Conservation (phyloP, 805 yeast genomes). For the Metschnikowia kunwiensis region DNA sequence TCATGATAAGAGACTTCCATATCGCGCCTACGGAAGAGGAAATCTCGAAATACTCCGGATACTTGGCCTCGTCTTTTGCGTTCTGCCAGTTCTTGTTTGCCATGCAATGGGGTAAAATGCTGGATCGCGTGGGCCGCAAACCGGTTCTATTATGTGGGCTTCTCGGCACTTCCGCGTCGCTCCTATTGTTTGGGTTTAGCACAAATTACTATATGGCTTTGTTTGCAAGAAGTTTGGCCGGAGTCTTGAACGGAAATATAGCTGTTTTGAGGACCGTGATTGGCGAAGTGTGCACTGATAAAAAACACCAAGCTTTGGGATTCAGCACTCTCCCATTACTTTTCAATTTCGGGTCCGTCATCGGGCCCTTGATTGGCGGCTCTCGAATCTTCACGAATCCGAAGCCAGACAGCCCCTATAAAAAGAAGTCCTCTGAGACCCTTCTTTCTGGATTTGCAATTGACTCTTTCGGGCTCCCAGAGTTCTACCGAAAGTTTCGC, state of each 20-base stretch:
- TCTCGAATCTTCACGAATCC: constrained; percentile 52
- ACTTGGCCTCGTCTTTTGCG: constrained; percentile 58
- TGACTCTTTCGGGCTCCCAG: background rate
- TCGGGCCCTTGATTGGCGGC: constrained; percentile 59
- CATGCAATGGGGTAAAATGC: constrained; percentile 56
- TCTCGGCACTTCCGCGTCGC: constrained; percentile 47
- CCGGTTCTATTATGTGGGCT: constrained; percentile 51
- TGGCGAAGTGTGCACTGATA: constrained; percentile 57
- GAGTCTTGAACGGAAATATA: constrained; percentile 60
- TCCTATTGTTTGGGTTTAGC: constrained; percentile 53
- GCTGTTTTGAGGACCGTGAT: constrained; percentile 61
- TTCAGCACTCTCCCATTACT: constrained; percentile 59
- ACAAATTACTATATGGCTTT: constrained; percentile 51
- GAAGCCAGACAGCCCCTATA: constrained; percentile 19
- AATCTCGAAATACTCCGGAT: constrained; percentile 60
- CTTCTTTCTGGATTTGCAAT: background rate
- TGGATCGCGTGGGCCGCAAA: constrained; percentile 58
- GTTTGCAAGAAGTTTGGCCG: constrained; percentile 51
- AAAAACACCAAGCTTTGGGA: constrained; percentile 60
- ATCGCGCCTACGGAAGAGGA: constrained; percentile 47
- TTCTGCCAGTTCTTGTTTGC: constrained; percentile 56
- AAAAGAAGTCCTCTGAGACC: background rate
- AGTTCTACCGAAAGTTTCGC: constrained; percentile 26
- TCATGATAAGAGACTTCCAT: constrained; percentile 58
- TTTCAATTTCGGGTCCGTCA: constrained; percentile 57